These are phyloP conservation scores for Phaeosphaeria sp. DNA, from an alignment of 2,329 filamentous ascomycete species.

Conservation along the genomic window DNA sequence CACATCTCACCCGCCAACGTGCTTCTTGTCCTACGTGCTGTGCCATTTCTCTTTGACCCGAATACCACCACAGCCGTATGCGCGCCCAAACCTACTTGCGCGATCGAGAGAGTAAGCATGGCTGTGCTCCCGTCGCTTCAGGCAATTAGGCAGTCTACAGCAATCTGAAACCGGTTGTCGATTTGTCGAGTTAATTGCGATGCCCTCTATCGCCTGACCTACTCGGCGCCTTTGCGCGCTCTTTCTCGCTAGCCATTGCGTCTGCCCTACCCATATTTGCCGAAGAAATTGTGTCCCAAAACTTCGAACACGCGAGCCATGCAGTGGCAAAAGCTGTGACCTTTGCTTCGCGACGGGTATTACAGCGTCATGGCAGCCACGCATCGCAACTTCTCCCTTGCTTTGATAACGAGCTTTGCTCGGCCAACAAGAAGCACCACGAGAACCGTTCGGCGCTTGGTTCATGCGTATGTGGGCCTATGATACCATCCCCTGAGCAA, in stretches of 20 bases:
- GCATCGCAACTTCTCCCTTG: conserved; percentile 12
- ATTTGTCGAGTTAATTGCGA: conserved; percentile 18
- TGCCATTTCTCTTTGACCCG: conserved; percentile 8
- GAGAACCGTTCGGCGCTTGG: conserved; percentile 4
- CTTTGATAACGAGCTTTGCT: conserved; percentile 8
- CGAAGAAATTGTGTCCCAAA: not conserved
- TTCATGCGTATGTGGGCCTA: conserved; percentile 5
- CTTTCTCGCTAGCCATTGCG: not conserved
- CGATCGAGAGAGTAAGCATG: conserved; percentile 1
- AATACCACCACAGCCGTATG: not conserved
- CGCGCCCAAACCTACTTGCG: not conserved
- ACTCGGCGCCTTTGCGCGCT: conserved; percentile 6
- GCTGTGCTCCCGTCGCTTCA: conserved; percentile 8
- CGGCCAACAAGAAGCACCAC: conserved; percentile 22
- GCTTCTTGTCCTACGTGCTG: conserved; percentile 17
- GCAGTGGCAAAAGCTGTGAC: not conserved
- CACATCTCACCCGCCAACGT: conserved; percentile 26
- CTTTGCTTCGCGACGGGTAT: not conserved
- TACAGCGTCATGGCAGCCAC: not conserved
- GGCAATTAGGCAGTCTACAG: conserved; percentile 16
- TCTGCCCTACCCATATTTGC: not conserved
- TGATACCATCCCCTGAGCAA: conserved; percentile 13
- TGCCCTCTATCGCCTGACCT: conserved; percentile 14
- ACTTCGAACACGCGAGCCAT: not conserved
- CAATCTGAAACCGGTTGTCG: conserved; percentile 21